Evolutionary conservation across 2,329 filamentous ascomycete species (phyloP).

Genomic region (Malbranchea zuffiana): DNA sequence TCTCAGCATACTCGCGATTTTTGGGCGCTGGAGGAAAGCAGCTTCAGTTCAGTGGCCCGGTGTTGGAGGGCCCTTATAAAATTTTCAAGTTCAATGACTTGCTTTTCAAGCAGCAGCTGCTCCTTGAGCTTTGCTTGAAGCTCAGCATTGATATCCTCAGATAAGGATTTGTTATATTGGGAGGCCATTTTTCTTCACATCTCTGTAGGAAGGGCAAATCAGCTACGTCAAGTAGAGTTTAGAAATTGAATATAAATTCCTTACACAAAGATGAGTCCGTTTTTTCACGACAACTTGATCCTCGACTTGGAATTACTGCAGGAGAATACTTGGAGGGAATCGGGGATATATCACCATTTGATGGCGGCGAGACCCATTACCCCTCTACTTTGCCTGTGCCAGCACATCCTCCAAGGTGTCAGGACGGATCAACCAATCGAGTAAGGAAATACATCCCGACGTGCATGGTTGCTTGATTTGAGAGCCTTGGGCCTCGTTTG

Average conservation of each 20-base stretch:
- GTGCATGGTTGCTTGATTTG: slow-evolving; percentile 1
- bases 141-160: slow-evolving; percentile 4
- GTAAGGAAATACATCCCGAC: slow-evolving; percentile 1
- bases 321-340: background rate
- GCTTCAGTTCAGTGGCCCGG: slow-evolving; percentile 1
- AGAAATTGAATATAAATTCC: slow-evolving; percentile 12
- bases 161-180: slow-evolving; percentile 2
- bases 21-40: slow-evolving; percentile 6
- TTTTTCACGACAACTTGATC: slow-evolving; percentile 1
- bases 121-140: slow-evolving; percentile 3
- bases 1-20: background rate
- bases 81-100: background rate
- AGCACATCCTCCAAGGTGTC: background rate
- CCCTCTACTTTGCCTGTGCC: slow-evolving; percentile 1
- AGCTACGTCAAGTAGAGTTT: background rate
- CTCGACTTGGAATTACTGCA: background rate
- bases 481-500: background rate
- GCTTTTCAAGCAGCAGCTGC: background rate
- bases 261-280: slow-evolving; percentile 14
- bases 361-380: background rate
- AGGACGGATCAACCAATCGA: slow-evolving; percentile 1
- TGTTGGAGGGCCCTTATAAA: background rate
- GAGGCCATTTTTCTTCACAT: slow-evolving; percentile 5
- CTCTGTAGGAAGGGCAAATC: slow-evolving; percentile 1
- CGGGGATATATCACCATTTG: background rate